A percentile compares a stretch with the other conserved stretches of the same genome.
phyloP scores from a whole-genome alignment of 371 early-diverging fungal species.

The Polyrhizophydium stewartii region DNA sequence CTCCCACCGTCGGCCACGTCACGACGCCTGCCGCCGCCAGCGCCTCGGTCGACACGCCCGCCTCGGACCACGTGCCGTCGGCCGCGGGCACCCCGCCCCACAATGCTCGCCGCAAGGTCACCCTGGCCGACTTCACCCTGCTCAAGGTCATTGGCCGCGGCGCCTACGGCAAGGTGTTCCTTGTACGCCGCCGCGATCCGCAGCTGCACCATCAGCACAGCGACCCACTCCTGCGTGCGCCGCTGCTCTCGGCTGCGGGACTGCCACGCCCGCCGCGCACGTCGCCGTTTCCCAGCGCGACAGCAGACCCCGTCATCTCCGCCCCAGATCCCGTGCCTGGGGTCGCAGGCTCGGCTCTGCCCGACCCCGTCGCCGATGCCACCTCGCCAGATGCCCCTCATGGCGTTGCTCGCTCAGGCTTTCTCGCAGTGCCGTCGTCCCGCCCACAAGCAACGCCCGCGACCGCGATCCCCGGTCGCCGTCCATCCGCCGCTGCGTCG shows the following conservation, averaged over 20 bases:
- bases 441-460: too few species aligned
- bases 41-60: too few species aligned
- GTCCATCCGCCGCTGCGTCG: not conserved
- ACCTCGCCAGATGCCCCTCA: not conserved
- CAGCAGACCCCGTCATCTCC: not conserved
- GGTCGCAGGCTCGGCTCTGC: not conserved
- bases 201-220: not conserved
- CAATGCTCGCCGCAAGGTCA: slow-evolving; percentile 20
- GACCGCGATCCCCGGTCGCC: not conserved
- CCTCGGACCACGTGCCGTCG: too few species aligned
- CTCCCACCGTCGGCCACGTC: too few species aligned
- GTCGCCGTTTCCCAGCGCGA: too few species aligned
- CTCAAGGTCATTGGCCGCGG: slow-evolving; percentile 49
- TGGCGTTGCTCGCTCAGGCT: too few species aligned
- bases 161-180: slow-evolving; percentile 70
- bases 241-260: slow-evolving; percentile 6
- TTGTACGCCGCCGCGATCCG: slow-evolving; percentile 64
- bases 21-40: too few species aligned
- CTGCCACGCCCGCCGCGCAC: not conserved
- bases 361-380: not conserved
- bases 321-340: not conserved
- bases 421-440: too few species aligned
- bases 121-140: slow-evolving; percentile 39
- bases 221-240: not conserved
- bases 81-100: too few species aligned